Conservation (phyloP, 2,329 filamentous ascomycete genomes). For the Talaromyces pinophilus region DNA sequence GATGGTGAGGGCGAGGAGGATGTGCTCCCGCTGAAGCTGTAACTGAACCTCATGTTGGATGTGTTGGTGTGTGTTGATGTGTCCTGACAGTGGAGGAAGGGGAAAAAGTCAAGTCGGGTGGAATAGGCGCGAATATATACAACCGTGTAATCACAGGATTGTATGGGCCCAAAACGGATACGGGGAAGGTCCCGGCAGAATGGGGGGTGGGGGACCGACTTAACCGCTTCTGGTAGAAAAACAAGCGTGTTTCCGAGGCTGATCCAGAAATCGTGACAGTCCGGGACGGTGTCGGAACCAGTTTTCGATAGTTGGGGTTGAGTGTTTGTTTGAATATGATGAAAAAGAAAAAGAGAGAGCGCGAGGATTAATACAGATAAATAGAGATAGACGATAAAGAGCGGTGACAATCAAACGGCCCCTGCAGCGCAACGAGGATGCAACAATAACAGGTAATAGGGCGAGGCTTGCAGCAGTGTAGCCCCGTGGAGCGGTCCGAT, state of each 20-base stretch:
- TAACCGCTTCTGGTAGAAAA: slow-evolving; percentile 8
- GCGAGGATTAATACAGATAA: not conserved
- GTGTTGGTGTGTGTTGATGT: slow-evolving; percentile 11
- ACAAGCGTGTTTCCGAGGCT: not conserved
- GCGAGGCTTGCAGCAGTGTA: slow-evolving; percentile 14
- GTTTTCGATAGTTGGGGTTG: not conserved
- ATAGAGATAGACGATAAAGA: slow-evolving; percentile 5
- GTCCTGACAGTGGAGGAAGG: not conserved
- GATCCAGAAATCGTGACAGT: not conserved
- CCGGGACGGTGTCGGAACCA: slow-evolving; percentile 7
- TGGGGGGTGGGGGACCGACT: not conserved
- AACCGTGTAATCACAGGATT: slow-evolving; percentile 9
- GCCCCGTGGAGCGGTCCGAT: slow-evolving; percentile 19
- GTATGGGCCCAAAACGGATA: not conserved
- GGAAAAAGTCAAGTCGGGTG: not conserved
- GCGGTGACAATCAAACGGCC: slow-evolving; percentile 22
- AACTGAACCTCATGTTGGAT: slow-evolving; percentile 30
- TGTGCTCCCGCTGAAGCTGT: slow-evolving; percentile 32
- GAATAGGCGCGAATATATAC: slow-evolving; percentile 9
- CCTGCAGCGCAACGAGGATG: slow-evolving; percentile 16
- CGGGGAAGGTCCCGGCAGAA: slow-evolving; percentile 10
- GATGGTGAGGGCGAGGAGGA: slow-evolving; percentile 33
- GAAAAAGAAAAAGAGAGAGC: not conserved
- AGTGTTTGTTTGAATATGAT: not conserved
- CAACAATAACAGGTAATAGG: slow-evolving; percentile 15